These are phyloP conservation scores for Clitocybe nebularis DNA, from an alignment of 1,284 basidiomycete species.

Conservation along the genomic window DNA sequence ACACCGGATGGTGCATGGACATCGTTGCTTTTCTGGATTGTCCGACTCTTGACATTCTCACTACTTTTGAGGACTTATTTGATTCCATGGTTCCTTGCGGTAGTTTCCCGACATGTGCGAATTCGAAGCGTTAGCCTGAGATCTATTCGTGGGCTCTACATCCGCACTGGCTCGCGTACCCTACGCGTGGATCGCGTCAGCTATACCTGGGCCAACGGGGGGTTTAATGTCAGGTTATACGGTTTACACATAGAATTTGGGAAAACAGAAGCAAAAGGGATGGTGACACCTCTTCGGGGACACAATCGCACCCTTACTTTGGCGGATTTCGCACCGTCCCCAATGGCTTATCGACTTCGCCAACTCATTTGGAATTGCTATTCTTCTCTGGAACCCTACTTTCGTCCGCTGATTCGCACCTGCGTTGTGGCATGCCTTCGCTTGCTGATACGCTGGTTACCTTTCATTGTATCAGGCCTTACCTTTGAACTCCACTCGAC, in stretches of 20 bases:
- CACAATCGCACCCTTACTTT: conserved; percentile 45
- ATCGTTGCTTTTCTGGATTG: conserved; percentile 40
- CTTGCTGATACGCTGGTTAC: conserved; percentile 57
- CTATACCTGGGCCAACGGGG: conserved; percentile 48
- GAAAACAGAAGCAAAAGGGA: conserved; percentile 20
- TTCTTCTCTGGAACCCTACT: conserved; percentile 48
- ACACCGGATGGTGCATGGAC: conserved; percentile 27
- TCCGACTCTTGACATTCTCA: conserved; percentile 48
- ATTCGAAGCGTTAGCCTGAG: conserved; percentile 69
- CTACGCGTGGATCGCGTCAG: conserved; percentile 65
- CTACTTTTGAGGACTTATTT: conserved; percentile 62
- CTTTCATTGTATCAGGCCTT: conserved; percentile 58
- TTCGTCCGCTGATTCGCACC: conserved; percentile 58
- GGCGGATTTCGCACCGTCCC: conserved; percentile 52
- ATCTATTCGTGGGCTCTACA: conserved; percentile 71
- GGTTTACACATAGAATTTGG: conserved; percentile 54
- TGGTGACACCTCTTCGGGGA: conserved; percentile 17
- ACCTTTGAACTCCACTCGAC: conserved; percentile 62
- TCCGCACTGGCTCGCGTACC: conserved; percentile 48
- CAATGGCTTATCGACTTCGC: conserved; percentile 48
- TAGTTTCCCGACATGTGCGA: conserved; percentile 56
- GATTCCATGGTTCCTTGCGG: conserved; percentile 55
- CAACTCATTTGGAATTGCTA: conserved; percentile 39
- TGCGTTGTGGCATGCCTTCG: conserved; percentile 52
- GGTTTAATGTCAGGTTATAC: conserved; percentile 57